A percentile compares a stretch with the other conserved stretches of the same genome.
These are phyloP conservation scores for Pinus tabuliformis DNA, from an alignment of 75 land plant species.

Conservation along the genomic window DNA sequence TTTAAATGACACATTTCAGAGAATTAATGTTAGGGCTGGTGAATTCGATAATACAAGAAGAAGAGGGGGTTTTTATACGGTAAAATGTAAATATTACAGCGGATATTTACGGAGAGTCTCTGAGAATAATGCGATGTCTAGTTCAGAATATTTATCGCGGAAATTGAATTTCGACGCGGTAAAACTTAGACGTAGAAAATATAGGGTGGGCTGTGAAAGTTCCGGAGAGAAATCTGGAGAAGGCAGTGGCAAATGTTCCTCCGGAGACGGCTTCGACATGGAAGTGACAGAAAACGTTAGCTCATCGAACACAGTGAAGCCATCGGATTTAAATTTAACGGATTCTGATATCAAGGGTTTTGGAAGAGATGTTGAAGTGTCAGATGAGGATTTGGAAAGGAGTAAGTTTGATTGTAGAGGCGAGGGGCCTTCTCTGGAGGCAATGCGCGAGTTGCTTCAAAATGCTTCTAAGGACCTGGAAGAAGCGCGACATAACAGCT, in stretches of 20 bases:
- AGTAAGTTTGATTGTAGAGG: neutral
- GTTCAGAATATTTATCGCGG: no score
- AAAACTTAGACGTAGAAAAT: constrained; percentile 3
- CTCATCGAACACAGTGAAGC: neutral
- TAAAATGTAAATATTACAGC: neutral
- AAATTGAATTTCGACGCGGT: neutral
- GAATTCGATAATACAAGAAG: neutral
- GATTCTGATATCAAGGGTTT: neutral
- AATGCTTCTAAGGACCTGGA: constrained; percentile 73
- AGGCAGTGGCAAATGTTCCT: neutral
- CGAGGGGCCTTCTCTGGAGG: constrained; percentile 34
- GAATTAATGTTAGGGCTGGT: neutral
- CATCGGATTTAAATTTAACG: neutral
- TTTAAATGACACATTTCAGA: neutral
- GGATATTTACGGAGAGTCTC: neutral
- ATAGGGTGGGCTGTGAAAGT: neutral
- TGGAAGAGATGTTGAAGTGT: constrained; percentile 12
- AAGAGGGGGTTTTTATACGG: neutral
- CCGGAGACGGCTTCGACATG: neutral
- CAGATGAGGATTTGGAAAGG: constrained; percentile 6
- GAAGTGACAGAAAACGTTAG: neutral
- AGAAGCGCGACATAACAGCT: constrained; percentile 64
- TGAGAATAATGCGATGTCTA: neutral
- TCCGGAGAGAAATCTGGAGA: neutral
- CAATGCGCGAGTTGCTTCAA: constrained; percentile 52